A percentile compares a stretch with the other conserved stretches of the same genome.
phyloP scores from a whole-genome alignment of 345 rosid species.

The Hibiscus trionum region DNA sequence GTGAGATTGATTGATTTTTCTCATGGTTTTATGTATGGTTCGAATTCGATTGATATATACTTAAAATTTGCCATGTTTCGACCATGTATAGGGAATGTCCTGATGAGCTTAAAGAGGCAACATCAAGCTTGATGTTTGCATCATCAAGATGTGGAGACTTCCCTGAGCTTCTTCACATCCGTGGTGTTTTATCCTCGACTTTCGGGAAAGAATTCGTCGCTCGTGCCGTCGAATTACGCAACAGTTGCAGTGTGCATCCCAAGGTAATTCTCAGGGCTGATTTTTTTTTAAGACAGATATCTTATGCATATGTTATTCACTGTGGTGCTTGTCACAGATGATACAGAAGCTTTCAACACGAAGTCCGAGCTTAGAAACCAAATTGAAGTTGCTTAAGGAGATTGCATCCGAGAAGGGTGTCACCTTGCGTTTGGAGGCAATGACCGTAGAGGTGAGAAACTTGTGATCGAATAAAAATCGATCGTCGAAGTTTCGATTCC shows the following conservation, averaged over 20 bases:
- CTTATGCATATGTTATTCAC: background rate
- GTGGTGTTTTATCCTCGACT: conserved; percentile 18
- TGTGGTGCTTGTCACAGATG: conserved; percentile 22
- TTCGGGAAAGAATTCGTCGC: conserved; percentile 37
- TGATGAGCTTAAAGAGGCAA: conserved; percentile 44
- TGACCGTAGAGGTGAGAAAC: conserved; percentile 11
- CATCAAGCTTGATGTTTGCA: conserved; percentile 50
- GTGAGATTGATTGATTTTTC: conserved; percentile 12
- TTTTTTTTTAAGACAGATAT: background rate
- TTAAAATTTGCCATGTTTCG: background rate
- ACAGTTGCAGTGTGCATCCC: conserved; percentile 33
- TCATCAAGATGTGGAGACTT: conserved; percentile 52
- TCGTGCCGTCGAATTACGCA: conserved; percentile 32
- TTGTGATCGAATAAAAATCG: background rate
- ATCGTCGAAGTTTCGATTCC: background rate
- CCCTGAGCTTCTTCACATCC: conserved; percentile 43
- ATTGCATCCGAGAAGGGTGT: conserved; percentile 34
- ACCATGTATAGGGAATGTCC: conserved; percentile 32
- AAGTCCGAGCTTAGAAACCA: conserved; percentile 31
- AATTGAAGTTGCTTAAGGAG: conserved; percentile 25
- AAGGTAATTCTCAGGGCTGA: conserved; percentile 22
- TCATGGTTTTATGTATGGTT: background rate
- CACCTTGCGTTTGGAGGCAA: conserved; percentile 19
- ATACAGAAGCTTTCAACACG: conserved; percentile 36
- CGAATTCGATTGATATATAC: background rate